Base-by-base conservation (phyloP, 2,329 filamentous ascomycete species). In the Plenodomus biglobosus region DNA sequence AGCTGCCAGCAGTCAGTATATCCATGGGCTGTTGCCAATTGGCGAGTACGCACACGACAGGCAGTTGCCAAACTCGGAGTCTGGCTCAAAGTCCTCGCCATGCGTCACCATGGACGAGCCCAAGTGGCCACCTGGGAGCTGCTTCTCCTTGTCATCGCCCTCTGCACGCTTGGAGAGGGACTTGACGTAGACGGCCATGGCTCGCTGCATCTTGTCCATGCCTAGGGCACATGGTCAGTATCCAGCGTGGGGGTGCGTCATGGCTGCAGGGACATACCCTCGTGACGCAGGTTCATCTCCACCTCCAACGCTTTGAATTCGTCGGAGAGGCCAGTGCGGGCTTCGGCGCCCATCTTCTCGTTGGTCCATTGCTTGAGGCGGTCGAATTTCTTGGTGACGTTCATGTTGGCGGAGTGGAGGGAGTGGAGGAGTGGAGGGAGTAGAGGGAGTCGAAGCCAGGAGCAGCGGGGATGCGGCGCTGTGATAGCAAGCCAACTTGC, bases 291-390 rank as follows among this genome's bases (percentile, higher is more conserved):
- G 48, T 83, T 80, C 91, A 97, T 97, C 75, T 97, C 92, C 46
- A 83, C 79, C 75, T 97, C 92, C 63, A 97, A 77, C 51, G 83
- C 82, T 76, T 89, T 95, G 81, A 97, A 97, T 66, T 96, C 88
- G 43, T 97, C 91, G 0, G 90, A 88, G 56, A 90, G 85, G 70
- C 80, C 84, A 8, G 92, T 96, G 76, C 91, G 94, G 75, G 86
- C 82, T 75, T 96, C 92, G 58, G 84, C 84, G 63, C 92, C 92
- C 89, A 97, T 96, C 76, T 92, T 90, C 77, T 97, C 92, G 61
- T 90, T 90, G 32, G 92, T 90, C 92, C 92, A 97, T 86, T 97
- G 92, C 78, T 92, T 95, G 79, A 95, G 86, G 68, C 92, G 87
- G 76, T 92, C 92, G 70, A 97, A 85, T 72, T 95, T 96, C 80